Base-by-base conservation (phyloP, 2,329 filamentous ascomycete genomes). In the Trichophyton rubrum region DNA sequence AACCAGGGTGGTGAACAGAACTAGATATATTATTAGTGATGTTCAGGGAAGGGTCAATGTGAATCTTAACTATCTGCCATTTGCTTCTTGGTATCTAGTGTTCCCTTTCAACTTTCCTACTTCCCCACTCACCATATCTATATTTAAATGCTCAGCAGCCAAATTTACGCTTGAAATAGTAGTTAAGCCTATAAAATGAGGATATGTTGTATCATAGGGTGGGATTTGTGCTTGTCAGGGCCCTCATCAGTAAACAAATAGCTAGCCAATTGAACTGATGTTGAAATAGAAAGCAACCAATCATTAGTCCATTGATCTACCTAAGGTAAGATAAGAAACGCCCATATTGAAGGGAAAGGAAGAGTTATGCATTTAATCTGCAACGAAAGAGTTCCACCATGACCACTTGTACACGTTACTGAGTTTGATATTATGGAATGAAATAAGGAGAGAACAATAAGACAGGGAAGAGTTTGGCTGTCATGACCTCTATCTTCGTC, bases 1-100 rank as follows among this genome's bases (percentile, higher is more conserved):
- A 79, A 84, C 57, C 82, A 87, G 76, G 83, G 84, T 65, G 85
- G 85, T 72, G 85, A 89, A 78, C 70, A 75, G 27, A 72, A 77
- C 62, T 76, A 74, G 62, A 67, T 69, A 70, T 62, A 68, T 70
- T 45, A 7, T 55, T 13, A 35, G 22, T 8, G 6, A 33, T 13
- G 27, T n/a, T 2, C 45, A 30, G 3, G 33, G 13, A 38, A 30
- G 45, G 45, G 45, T 40, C 35, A 27, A 56, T 56, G 20, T 38
- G n/a, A 27, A 41, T 57, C 22, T 40, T 4, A 55, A 17, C 27
- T 40, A 55, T 58, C 27, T 49, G 17, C 49, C 24, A 55, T 55
- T 17, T 17, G 17, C 15, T 6, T 15, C 27, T 30, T 35, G 33
- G 51, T 35, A 55, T 30, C 35, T 55, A 55, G 27, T 38, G 8